Percentiles rank a stretch among this genome's conserved stretches.
Evolutionary conservation across 2,329 filamentous ascomycete species (phyloP).

Genomic region (Geosmithia putterillii): DNA sequence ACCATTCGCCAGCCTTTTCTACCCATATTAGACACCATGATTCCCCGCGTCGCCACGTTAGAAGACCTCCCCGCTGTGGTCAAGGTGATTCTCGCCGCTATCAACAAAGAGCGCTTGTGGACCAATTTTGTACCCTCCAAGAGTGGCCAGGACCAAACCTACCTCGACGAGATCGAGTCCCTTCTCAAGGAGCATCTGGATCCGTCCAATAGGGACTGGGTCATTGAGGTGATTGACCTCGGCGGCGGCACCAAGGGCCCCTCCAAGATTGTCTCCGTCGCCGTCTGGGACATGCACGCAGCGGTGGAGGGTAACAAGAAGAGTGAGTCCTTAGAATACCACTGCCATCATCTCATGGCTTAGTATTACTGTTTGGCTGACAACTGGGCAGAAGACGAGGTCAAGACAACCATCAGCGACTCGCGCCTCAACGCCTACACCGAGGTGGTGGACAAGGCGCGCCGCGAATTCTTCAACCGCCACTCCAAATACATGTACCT

Average conservation of each 20-base stretch:
- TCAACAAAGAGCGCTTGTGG: constrained; percentile 6
- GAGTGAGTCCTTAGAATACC: constrained; percentile 3
- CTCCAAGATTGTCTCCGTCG: constrained; percentile 5
- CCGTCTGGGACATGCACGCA: constrained; percentile 8
- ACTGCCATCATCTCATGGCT: too few species aligned
- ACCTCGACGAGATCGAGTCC: constrained; percentile 4
- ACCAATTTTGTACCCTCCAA: constrained; percentile 4
- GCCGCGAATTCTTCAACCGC: constrained; percentile 3
- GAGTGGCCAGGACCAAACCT: constrained; percentile 4
- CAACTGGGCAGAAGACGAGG: neutral
- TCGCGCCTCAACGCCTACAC: constrained; percentile 3
- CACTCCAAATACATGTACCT: constrained; percentile 5
- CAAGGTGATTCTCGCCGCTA: constrained; percentile 6
- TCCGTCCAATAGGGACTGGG: constrained; percentile 6
- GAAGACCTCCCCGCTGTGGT: constrained; percentile 5
- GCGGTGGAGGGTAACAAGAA: constrained; percentile 3
- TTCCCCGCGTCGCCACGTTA: constrained; percentile 2
- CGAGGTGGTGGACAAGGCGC: constrained; percentile 2
- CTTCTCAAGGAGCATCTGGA: constrained; percentile 7
- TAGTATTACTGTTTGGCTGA: neutral
- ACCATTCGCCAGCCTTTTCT: neutral
- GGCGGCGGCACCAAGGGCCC: constrained; percentile 2
- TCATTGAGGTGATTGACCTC: constrained; percentile 7
- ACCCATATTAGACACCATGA: neutral
- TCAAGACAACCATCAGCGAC: constrained; percentile 3